These are phyloP conservation scores for Cladosporium sp. DNA, from an alignment of 2,329 filamentous ascomycete genomes.

Conservation along the genomic window DNA sequence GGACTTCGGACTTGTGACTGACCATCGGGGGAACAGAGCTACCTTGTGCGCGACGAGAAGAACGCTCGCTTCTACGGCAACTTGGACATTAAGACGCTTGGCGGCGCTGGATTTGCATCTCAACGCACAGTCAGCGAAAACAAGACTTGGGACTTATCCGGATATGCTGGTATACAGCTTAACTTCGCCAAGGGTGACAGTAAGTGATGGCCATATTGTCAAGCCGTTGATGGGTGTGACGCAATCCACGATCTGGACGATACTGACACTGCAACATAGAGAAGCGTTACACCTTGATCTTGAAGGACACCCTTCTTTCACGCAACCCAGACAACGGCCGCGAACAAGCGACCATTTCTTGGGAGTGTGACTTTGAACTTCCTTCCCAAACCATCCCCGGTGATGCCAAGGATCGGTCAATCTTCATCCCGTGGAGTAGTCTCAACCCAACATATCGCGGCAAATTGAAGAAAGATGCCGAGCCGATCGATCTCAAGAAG, in stretches of 20 bases:
- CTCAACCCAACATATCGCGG: slow-evolving; percentile 73
- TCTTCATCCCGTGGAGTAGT: slow-evolving; percentile 59
- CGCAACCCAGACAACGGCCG: slow-evolving; percentile 56
- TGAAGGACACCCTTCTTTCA: slow-evolving; percentile 65
- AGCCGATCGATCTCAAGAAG: slow-evolving; percentile 53
- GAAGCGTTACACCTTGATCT: slow-evolving; percentile 66
- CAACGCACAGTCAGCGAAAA: slow-evolving; percentile 61
- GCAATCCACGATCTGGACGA: too few relatives aligned
- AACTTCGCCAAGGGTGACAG: slow-evolving; percentile 51
- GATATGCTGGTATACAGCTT: slow-evolving; percentile 58
- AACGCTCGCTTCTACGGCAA: slow-evolving; percentile 58
- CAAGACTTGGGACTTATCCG: slow-evolving; percentile 58
- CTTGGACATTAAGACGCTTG: slow-evolving; percentile 69
- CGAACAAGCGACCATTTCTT: slow-evolving; percentile 67
- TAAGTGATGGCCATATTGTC: slow-evolving; percentile 17
- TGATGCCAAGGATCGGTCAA: slow-evolving; percentile 22
- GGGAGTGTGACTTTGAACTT: slow-evolving; percentile 64
- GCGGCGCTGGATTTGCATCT: slow-evolving; percentile 76
- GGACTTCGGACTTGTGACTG: background rate
- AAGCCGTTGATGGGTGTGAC: too few relatives aligned
- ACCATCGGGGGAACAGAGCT: slow-evolving; percentile 37
- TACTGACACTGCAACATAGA: slow-evolving; percentile 20
- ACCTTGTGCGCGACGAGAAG: slow-evolving; percentile 37
- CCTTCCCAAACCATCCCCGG: slow-evolving; percentile 27
- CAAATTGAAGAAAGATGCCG: slow-evolving; percentile 55